These are phyloP conservation scores for Volvariella surrecta DNA, from an alignment of 1,284 basidiomycete genomes.

Conservation along the genomic window DNA sequence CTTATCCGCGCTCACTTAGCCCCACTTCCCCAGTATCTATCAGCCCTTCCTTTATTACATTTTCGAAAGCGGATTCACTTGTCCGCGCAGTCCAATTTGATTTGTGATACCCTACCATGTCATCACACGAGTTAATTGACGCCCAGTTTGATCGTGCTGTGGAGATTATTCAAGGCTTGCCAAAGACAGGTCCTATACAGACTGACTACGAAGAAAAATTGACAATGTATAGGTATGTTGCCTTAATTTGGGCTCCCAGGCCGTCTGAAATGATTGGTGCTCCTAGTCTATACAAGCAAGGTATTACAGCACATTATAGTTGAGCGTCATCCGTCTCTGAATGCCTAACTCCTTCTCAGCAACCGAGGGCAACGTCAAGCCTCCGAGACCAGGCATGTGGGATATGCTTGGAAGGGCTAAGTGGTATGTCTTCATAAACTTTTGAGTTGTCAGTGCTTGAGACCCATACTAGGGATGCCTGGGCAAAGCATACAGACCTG, in stretches of 20 bases:
- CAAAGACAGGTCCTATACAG: constrained; percentile 93
- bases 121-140: constrained; percentile 56
- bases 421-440: constrained; percentile 47
- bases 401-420: constrained; percentile 94
- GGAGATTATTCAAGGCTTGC: constrained; percentile 86
- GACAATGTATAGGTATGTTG: constrained; percentile 77
- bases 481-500: constrained; percentile 86
- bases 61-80: neutral
- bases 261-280: constrained; percentile 3
- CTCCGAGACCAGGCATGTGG: constrained; percentile 78
- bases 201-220: constrained; percentile 97
- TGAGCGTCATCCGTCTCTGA: constrained; percentile 6
- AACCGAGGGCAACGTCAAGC: constrained; percentile 80
- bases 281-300: constrained; percentile 83
- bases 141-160: constrained; percentile 91
- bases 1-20: neutral
- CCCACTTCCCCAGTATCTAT: neutral
- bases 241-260: neutral
- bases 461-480: constrained; percentile 71
- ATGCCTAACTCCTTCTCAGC: constrained; percentile 37
- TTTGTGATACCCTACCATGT: constrained; percentile 32
- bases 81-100: neutral
- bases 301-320: constrained; percentile 29
- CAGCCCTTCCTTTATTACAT: neutral
- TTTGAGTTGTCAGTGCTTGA: constrained; percentile 13